Evolutionary conservation across 2,329 filamentous ascomycete genomes (phyloP), one percentile per base, ranked within the genome.

Genomic region (Phialophora macrospora): DNA sequence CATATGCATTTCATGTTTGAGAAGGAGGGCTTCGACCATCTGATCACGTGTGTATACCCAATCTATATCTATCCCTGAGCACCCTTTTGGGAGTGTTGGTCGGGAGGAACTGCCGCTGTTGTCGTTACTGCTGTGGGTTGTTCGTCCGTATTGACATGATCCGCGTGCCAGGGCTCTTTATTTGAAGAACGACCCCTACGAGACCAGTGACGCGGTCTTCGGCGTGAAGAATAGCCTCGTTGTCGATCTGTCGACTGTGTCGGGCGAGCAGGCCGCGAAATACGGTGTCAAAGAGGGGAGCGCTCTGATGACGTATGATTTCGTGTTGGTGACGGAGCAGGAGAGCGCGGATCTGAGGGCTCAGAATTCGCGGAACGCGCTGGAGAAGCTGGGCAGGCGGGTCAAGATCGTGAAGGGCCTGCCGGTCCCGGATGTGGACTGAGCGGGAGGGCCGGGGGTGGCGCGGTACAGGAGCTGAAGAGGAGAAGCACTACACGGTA

Each of bases 1-100:
- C 91, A 95, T 77, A 85, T 94, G 82, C 91, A 95, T 77, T 95
- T 95, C 73, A 95, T 96, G 90, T 93, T 96, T 79, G 87, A 89
- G 75, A 93, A 92, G 81, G 77, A 83, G 38, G 90, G 90, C 0
- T 93, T 86, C 80, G 92, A 96, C 80, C 86, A 89, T 75, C 78
- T 96, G 72, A 89, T 95, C 74, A 96, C 92, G 90, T 93, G 81
- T 69, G 88, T 87, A 76, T 88, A 95, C 41, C 81, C 96, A 88
- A 92, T 41, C 34, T 41, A 17, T 20, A 38, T 32, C 26, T 54
- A 54, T n/a, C 4, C 17, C 28, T n/a, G 22, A 14, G 3, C 26
- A 24, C 4, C 24, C 11, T 54, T n/a, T 17, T n/a, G 44, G 1
- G 4, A 4, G 4, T 12, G 20, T 28, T 55, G 24, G 24, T 6